A percentile compares a stretch with the other conserved stretches of the same genome.
Conservation (phyloP, 2,329 filamentous ascomycete genomes). For the Colletotrichum somersetense region DNA sequence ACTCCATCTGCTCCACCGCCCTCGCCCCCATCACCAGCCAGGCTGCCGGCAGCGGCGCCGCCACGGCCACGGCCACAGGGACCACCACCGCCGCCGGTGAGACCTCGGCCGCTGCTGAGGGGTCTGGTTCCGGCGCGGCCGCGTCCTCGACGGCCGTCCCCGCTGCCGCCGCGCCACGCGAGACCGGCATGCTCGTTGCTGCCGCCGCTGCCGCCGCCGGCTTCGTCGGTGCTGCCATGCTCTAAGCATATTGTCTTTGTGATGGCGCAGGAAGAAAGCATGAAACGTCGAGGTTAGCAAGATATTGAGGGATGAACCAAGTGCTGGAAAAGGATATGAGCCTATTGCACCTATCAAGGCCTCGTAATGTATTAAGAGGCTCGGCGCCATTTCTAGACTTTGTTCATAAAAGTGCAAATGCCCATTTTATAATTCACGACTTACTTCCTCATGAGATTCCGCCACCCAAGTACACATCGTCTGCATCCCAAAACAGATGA, state of each 20-base stretch:
- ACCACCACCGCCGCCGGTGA: not conserved
- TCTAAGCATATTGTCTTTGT: not conserved
- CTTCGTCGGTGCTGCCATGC: conserved; percentile 31
- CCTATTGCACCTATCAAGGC: not conserved
- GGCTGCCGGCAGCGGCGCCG: not conserved
- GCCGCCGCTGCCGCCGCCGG: conserved; percentile 28
- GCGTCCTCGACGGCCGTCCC: conserved; percentile 14
- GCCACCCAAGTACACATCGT: not conserved
- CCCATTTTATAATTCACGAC: not conserved
- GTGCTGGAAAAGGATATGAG: not conserved
- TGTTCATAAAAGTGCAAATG: not conserved
- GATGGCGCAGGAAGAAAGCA: not conserved
- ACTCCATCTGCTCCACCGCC: conserved; percentile 26
- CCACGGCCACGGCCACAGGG: not conserved
- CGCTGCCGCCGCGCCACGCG: conserved; percentile 24
- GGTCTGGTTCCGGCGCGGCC: not conserved
- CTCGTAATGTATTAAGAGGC: too few relatives aligned
- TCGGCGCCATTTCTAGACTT: not conserved
- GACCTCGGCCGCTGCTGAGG: not conserved
- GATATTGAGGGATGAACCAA: not conserved
- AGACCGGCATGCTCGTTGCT: conserved; percentile 36
- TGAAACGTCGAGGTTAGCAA: not conserved
- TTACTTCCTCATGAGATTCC: not conserved
- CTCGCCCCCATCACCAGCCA: conserved; percentile 10
- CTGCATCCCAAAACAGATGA: not conserved